These are phyloP conservation scores for Nicotiana tabacum DNA, from an alignment of 257 asterid genomes.

Conservation along the genomic window DNA sequence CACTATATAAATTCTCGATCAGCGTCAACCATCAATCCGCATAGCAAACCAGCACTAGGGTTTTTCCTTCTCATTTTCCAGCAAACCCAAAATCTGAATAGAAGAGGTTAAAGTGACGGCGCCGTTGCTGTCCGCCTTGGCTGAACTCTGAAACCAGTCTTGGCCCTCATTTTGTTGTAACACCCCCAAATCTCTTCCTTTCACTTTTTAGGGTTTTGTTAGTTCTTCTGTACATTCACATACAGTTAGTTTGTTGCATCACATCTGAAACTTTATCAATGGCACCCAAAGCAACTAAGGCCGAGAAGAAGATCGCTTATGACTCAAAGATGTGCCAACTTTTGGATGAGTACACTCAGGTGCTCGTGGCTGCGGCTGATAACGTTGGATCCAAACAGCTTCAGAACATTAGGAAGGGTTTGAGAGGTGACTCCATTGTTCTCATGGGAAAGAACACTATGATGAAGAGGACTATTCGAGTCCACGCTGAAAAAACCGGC, in stretches of 20 bases:
- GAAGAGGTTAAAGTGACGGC: constrained; percentile 79
- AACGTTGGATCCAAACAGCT: constrained; percentile 88
- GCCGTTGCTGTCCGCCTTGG: constrained; percentile 82
- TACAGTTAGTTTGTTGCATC: not conserved
- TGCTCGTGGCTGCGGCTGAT: constrained; percentile 69
- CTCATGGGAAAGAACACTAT: constrained; percentile 97
- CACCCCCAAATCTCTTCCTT: constrained; percentile 31
- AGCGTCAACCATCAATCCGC: not conserved
- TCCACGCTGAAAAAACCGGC: constrained; percentile 79
- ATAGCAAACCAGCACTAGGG: constrained; percentile 13
- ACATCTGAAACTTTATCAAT: constrained; percentile 24
- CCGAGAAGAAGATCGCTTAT: constrained; percentile 77
- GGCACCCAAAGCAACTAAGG: constrained; percentile 58
- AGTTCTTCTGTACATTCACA: not conserved
- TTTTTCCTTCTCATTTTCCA: not conserved
- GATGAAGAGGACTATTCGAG: constrained; percentile 84
- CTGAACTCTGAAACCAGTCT: constrained; percentile 42
- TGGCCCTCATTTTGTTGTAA: constrained; percentile 60
- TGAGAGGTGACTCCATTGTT: constrained; percentile 78
- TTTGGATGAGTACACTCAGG: constrained; percentile 76
- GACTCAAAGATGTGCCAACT: constrained; percentile 70
- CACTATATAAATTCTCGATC: constrained; percentile 4
- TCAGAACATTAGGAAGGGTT: constrained; percentile 67
- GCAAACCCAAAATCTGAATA: constrained; percentile 24
- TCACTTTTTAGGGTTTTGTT: constrained; percentile 30